Evolutionary conservation across 2,329 filamentous ascomycete genomes (phyloP).

Genomic region (Diplodia sapinea): DNA sequence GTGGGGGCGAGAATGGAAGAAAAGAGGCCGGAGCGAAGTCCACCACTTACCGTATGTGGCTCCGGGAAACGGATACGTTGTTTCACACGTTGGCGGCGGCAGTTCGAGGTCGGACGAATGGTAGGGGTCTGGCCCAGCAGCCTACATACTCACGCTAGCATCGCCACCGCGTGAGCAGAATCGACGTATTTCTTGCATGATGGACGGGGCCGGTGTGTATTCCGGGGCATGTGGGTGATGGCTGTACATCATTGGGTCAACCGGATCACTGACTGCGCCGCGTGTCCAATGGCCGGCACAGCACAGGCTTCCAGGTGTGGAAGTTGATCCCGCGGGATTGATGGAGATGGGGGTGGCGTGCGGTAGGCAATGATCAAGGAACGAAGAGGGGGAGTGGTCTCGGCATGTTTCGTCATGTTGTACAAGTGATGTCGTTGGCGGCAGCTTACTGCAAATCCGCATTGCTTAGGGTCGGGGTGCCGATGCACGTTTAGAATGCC

Average conservation of each 20-base stretch:
- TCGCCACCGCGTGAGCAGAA: neutral
- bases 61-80: neutral
- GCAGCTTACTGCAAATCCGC: conserved; percentile 1
- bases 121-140: neutral
- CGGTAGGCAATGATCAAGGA: neutral
- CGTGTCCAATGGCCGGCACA: neutral
- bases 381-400: neutral
- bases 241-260: neutral
- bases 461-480: neutral
- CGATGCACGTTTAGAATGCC: neutral
- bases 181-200: neutral
- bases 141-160: neutral
- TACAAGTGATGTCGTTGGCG: neutral
- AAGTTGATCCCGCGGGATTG: neutral
- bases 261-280: too few species aligned
- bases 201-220: neutral
- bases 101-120: neutral
- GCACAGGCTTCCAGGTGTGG: neutral
- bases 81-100: neutral
- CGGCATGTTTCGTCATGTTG: conserved; percentile 15
- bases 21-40: neutral
- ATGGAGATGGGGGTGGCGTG: neutral
- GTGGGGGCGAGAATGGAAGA: neutral
- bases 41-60: neutral
- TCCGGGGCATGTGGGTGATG: neutral